Base-by-base conservation (phyloP, 2,329 filamentous ascomycete species). In the Zasmidium cellare region DNA sequence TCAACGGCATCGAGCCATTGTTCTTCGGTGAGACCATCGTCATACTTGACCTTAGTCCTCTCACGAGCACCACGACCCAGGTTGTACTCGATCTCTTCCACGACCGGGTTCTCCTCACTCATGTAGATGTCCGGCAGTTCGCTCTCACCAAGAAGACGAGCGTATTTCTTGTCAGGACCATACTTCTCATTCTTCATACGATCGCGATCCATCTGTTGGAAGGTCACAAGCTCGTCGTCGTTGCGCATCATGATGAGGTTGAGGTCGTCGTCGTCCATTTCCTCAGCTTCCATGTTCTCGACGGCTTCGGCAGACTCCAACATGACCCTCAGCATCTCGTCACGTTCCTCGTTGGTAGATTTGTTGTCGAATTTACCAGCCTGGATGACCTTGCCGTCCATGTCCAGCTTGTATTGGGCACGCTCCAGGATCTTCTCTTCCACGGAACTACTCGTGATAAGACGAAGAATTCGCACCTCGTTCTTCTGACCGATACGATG, bases 401-500 rank as follows among this genome's bases (percentile, higher is more conserved):
- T 97, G 75, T 97, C 93, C 64, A 99, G 84, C 83, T 99, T 99
- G 84, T 89, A 99, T 66, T 96, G 89, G 2, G 94, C 94, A 73
- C 93, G 89, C 75, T 97, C 94, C 53, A 99, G 80, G 72, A 99
- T 99, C 81, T 97, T 97, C 77, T 99, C 94, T 76, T 99, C 94
- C 2, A 99, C 92, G 0, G 94, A 97, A 70, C 96, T 96, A 9
- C 92, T 96, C 65, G 89, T 97, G 75, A 99, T 97, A 46, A 99
- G 82, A 75, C 94, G 88, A 59, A 99, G 79, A 74, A 99, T 99
- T 68, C 94, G 90, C 56, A 99, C 94, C 76, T 99, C 94, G 69
- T 99, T 99, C 87, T 99, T 99, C 76, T 99, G 94, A 61, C 94
- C 94, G 66, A 99, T 99, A 89, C 94, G 93, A 86, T 99, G 94